These are phyloP conservation scores for Colletotrichum sp. DNA, from an alignment of 2,329 filamentous ascomycete species.

Conservation along the genomic window DNA sequence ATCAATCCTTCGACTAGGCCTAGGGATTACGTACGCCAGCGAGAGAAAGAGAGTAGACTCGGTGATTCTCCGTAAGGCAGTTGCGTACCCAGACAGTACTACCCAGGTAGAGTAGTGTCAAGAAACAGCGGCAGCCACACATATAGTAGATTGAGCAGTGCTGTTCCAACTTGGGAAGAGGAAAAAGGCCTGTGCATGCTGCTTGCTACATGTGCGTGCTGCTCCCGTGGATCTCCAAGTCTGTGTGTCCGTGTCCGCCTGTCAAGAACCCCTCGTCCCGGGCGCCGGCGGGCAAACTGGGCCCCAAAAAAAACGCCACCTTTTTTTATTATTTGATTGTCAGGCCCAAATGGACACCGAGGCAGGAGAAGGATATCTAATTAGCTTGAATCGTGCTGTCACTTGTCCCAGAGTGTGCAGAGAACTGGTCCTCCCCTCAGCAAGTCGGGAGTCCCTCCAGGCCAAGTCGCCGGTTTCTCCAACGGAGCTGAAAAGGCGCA, in stretches of 20 bases:
- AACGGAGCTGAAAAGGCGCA: neutral
- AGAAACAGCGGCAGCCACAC: neutral
- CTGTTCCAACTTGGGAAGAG: neutral
- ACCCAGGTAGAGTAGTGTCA: neutral
- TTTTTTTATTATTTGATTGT: neutral
- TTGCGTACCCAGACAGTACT: neutral
- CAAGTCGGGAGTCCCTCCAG: neutral
- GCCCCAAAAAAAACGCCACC: neutral
- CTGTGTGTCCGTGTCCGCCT: neutral
- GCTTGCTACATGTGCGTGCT: neutral
- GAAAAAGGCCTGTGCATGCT: neutral
- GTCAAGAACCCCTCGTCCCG: constrained; percentile 1
- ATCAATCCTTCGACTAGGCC: neutral
- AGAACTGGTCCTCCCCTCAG: neutral
- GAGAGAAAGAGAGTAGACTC: neutral
- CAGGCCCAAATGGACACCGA: neutral
- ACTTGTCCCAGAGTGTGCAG: neutral
- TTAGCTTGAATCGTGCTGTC: neutral
- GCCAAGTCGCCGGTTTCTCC: neutral
- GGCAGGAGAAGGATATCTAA: neutral
- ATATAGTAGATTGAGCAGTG: neutral
- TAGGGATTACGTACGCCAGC: neutral
- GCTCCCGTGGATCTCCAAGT: neutral
- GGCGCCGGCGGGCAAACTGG: neutral
- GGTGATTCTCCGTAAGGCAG: neutral